Base-by-base conservation (phyloP, 352 stramenopile genomes). In the Pythium rishiriense region DNA sequence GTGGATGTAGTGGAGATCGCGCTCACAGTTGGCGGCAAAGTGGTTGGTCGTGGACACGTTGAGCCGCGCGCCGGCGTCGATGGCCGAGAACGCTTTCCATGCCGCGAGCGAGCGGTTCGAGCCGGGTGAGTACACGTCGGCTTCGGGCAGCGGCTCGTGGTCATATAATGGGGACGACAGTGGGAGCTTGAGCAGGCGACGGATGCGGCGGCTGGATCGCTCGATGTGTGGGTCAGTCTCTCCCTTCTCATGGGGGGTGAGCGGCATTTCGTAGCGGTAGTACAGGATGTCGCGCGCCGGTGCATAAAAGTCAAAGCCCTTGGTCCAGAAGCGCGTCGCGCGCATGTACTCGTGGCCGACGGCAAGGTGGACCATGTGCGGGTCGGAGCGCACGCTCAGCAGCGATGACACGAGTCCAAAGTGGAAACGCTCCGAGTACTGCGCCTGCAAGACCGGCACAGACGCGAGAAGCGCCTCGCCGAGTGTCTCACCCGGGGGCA, bases 1-100 rank as follows among this genome's bases (percentile, higher is more conserved):
- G 25, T 78, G 73, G 19, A 92, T 67, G 62, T 88, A 92, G 52
- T 85, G 73, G 56, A 92, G 72, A 19, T 70, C 66, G 22, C 64
- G 63, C 24, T 68, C 62, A 55, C 87, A 96, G 35, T 75, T 73
- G 10, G 83, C 73, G 10, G 86, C 74, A 58, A 96, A 96, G 58
- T 96, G 87, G 69, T 94, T 93, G 17, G 72, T 89, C 10, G 87
- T 96, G n/a, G 87, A 92, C 72, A 88, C 85, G 62, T 96, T 88
- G 65, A 74, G 90, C 15, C 68, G 39, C 12, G 76, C 75, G 6
- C 31, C 56, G 24, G 81, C 83, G 62, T 93, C 72, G 43, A 96
- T 79, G 33, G 61, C 62, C 0, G 85, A 89, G 64, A 94, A 94
- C 29, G 63, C 42, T 42, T 77, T 58, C 87, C 87, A 96, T 24